phyloP scores from a whole-genome alignment of 2,329 filamentous ascomycete species.

The Trichoderma sp. region DNA sequence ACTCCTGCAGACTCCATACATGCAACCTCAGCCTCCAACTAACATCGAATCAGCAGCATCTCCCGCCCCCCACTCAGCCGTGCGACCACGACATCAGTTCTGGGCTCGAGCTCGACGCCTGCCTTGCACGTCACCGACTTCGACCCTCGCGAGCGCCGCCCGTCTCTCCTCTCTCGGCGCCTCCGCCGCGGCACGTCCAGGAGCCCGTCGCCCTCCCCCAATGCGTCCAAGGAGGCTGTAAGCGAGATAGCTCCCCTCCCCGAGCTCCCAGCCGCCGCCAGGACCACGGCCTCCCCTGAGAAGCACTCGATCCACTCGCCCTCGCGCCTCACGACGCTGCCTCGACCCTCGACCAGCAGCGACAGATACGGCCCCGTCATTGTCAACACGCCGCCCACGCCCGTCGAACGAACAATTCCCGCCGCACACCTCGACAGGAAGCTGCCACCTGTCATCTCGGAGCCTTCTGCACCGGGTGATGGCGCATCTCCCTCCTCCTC shows the following conservation, averaged over 20 bases:
- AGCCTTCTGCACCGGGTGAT: constrained; percentile 45
- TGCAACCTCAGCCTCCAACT: constrained; percentile 10
- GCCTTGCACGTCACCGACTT: constrained; percentile 62
- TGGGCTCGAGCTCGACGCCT: constrained; percentile 63
- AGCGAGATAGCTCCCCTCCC: constrained; percentile 31
- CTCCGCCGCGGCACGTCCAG: constrained; percentile 57
- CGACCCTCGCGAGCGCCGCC: constrained; percentile 38
- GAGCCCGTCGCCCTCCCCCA: constrained; percentile 18
- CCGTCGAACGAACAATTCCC: constrained; percentile 49
- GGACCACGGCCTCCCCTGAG: constrained; percentile 38
- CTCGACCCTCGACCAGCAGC: constrained; percentile 52
- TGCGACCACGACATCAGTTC: constrained; percentile 47
- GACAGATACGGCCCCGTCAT: constrained; percentile 56
- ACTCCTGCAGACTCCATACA: background rate
- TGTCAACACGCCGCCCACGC: constrained; percentile 68
- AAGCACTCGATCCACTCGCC: constrained; percentile 36
- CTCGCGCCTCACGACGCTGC: constrained; percentile 39
- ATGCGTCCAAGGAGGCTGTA: constrained; percentile 24
- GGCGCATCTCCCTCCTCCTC: constrained; percentile 61
- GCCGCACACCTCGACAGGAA: constrained; percentile 37
- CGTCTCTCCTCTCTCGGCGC: constrained; percentile 58
- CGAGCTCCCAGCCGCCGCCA: constrained; percentile 37
- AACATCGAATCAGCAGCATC: constrained; percentile 31
- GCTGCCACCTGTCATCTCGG: constrained; percentile 36
- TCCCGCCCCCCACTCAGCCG: constrained; percentile 36